phyloP scores from a whole-genome alignment of 2,329 filamentous ascomycete genomes.

The Diaporthe eres region DNA sequence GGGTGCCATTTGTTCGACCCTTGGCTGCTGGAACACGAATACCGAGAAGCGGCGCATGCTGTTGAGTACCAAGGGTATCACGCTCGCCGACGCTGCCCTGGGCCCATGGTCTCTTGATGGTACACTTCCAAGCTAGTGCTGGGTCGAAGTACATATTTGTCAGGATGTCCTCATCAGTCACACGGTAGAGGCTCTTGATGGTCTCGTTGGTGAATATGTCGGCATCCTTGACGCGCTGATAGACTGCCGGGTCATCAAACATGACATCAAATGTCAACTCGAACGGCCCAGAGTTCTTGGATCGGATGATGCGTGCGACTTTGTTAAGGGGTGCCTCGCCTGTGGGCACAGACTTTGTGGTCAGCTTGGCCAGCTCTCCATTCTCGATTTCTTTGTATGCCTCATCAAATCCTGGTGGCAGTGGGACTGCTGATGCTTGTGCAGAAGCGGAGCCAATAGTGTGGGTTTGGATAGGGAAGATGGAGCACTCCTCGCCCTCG shows the following conservation, averaged over 20 bases:
- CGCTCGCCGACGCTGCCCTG: constrained; percentile 18
- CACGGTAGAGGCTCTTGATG: background rate
- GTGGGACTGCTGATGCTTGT: background rate
- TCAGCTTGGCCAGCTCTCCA: background rate
- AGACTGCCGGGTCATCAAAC: constrained; percentile 55
- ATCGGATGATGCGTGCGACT: constrained; percentile 59
- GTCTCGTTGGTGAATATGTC: background rate
- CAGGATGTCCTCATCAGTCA: background rate
- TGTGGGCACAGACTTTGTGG: background rate
- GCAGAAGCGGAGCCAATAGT: background rate
- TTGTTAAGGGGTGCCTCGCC: constrained; percentile 46
- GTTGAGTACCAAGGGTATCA: constrained; percentile 6
- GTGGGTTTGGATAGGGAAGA: background rate
- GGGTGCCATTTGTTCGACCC: background rate
- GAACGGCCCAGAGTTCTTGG: constrained; percentile 66
- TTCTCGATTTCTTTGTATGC: background rate
- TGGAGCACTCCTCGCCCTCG: background rate
- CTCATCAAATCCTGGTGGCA: background rate
- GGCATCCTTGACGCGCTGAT: constrained; percentile 51
- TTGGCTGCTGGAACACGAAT: background rate
- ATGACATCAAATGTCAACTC: constrained; percentile 68
- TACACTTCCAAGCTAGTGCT: constrained; percentile 4
- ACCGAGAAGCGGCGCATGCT: background rate
- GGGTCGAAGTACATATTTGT: constrained; percentile 13
- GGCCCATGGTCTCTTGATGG: background rate